Evolutionary conservation across 2,329 filamentous ascomycete genomes (phyloP), one percentile per base, ranked within the genome.

Genomic region (Fusarium phyllophilum): DNA sequence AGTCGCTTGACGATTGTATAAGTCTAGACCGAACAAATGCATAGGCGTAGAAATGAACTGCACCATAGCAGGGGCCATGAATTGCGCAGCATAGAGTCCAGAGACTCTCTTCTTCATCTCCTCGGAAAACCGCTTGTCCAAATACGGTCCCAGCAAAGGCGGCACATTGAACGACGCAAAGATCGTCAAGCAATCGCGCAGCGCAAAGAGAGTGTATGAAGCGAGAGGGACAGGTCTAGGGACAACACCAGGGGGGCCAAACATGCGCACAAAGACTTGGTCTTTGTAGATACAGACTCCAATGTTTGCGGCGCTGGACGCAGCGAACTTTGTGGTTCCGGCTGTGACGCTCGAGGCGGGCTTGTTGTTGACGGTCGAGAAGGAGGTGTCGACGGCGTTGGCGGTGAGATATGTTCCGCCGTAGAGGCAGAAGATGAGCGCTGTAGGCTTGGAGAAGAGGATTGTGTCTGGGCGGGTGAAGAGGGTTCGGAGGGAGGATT

Each of bases 81-180:
- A 96, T 82, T 97, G 95, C 33, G 94, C 94, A 8, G 92, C 75
- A 1, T 89, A 90, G 73, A 87, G 83, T n/a, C 89, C 89, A 26
- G 84, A 86, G 36, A 90, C 72, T 41, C 70, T 75, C 14, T 68
- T 72, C 49, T 65, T 72, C 38, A 91, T 81, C 70, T 89, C 88
- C 63, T 87, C 85, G 56, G 80, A 84, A 70, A 92, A 79, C 34
- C 86, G 85, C 24, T 87, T 83, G 20, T 87, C 89, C 26, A 97
- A 84, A 11, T 85, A 82, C 0, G 94, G 94, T 0, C 93, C 94
- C 15, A 98, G 86, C 5, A 96, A 79, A 0, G 94, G 89, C 1
- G 96, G 96, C 5, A 97, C 85, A 80, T 98, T 98, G 88, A 98
- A 98, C 18, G 91, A 94, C 9, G 94, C 94, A 81, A 97, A 97